Conservation (phyloP, 164 flowering plant genomes). For the Vitis rotundifolia region DNA sequence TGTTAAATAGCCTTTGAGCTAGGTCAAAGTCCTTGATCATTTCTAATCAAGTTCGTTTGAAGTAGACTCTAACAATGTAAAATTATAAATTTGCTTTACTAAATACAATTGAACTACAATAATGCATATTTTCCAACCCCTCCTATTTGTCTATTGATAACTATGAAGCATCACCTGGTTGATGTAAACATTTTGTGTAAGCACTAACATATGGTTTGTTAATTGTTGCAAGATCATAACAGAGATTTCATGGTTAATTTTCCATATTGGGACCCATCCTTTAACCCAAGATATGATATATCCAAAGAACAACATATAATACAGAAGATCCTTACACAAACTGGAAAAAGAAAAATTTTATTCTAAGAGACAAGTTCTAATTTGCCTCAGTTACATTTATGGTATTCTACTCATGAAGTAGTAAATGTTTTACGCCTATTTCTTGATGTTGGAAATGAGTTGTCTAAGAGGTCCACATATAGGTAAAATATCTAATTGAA, state of each 20-base stretch:
- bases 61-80: neutral
- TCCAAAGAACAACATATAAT: constrained; percentile 18
- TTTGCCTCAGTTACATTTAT: constrained; percentile 74
- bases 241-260: constrained; percentile 80
- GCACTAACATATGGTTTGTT: neutral
- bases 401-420: constrained; percentile 74
- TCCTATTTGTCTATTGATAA: neutral
- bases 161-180: neutral
- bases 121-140: neutral
- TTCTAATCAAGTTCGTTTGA: neutral
- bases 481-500: constrained; percentile 46
- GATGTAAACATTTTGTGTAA: neutral
- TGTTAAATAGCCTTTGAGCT: neutral
- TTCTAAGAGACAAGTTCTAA: constrained; percentile 38
- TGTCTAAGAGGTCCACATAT: constrained; percentile 73
- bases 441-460: constrained; percentile 64
- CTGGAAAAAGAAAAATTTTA: constrained; percentile 44
- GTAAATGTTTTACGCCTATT: constrained; percentile 62
- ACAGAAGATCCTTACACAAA: constrained; percentile 16
- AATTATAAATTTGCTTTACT: too few relatives aligned
- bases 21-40: neutral
- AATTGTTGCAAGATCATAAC: constrained; percentile 76
- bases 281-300: constrained; percentile 12
- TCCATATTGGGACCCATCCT: constrained; percentile 91
- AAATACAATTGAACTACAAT: neutral